Base-by-base conservation (phyloP, 129 eudicot genomes). In the Pittosporum tobira region DNA sequence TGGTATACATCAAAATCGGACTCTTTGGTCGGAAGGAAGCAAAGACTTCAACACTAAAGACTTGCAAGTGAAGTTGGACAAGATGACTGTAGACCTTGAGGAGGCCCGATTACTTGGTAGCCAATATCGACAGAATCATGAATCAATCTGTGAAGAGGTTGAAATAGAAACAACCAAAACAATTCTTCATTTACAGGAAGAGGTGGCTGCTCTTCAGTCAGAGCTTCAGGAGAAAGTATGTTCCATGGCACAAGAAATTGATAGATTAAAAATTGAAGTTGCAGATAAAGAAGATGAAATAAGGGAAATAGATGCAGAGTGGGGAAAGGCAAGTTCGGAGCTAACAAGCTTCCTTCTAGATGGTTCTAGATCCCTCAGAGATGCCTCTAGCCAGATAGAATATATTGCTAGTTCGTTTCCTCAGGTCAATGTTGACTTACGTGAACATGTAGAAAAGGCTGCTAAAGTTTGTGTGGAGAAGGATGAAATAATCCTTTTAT, bases 261-360 rank as follows among this genome's bases (percentile, higher is more conserved):
- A 59, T 58, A 72, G 64, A 62, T 51, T 87, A 53, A 69, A 62
- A 73, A 70, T 66, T 47, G 66, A 38, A 34, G 24, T 80, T 49
- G 74, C 76, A 61, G 75, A 70, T 46, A 87, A 83, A 75, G 93
- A 87, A 49, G 79, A 80, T 59, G 91, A 80, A 63, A 70, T 82
- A 51, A 75, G 64, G 52, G 54, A 21, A 12, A 44, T 73, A 64
- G 77, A 72, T 47, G 67, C 66, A 30, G 85, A 80, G 31, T 87
- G 96, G 96, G 84, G 80, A 73, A 83, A 70, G 52, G 96, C 88
- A 64, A 83, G 83, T 57, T 75, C 77, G 62, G 96, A 87, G 73
- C 74, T 87, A 58, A 87, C 93, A 64, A 73, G 73, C 58, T 79
- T 87, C 71, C 79, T 87, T 46, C 54, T 80, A 64, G 88, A 87